Evolutionary conservation across 2,329 filamentous ascomycete species (phyloP).

Genomic region (Xylariaceae sp.): DNA sequence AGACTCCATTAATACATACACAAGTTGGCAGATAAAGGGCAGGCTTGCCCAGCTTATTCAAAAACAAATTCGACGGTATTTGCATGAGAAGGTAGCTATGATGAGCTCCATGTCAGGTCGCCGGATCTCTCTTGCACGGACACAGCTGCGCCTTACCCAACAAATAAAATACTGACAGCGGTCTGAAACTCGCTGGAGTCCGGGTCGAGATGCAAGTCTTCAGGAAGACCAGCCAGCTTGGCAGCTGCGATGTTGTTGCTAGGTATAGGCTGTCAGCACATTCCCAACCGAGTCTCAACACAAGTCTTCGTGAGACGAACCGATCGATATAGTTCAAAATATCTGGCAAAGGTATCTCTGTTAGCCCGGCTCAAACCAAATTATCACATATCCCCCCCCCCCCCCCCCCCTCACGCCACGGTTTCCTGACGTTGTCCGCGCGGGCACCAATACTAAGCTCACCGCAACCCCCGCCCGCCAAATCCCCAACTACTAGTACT

Average conservation of each 20-base stretch:
- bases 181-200: slow-evolving; percentile 35
- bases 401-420: too few species aligned
- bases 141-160: slow-evolving; percentile 32
- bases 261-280: background rate
- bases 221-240: slow-evolving; percentile 43
- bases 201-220: slow-evolving; percentile 28
- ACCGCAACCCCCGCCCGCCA: too few species aligned
- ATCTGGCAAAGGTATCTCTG: slow-evolving; percentile 5
- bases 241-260: slow-evolving; percentile 55
- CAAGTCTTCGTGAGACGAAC: slow-evolving; percentile 10
- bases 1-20: slow-evolving; percentile 27
- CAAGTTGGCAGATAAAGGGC: slow-evolving; percentile 41
- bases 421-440: too few species aligned
- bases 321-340: slow-evolving; percentile 26
- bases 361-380: too few species aligned
- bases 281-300: background rate
- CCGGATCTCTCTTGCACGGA: too few species aligned
- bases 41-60: slow-evolving; percentile 47
- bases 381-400: too few species aligned
- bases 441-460: too few species aligned
- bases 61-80: slow-evolving; percentile 45
- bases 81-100: slow-evolving; percentile 45
- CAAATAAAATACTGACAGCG: slow-evolving; percentile 47
- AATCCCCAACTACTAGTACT: slow-evolving; percentile 1
- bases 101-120: too few species aligned